Evolutionary conservation across 495 filamentous ascomycete species (phyloP).

Genomic region (Podospora pseudoanserina): DNA sequence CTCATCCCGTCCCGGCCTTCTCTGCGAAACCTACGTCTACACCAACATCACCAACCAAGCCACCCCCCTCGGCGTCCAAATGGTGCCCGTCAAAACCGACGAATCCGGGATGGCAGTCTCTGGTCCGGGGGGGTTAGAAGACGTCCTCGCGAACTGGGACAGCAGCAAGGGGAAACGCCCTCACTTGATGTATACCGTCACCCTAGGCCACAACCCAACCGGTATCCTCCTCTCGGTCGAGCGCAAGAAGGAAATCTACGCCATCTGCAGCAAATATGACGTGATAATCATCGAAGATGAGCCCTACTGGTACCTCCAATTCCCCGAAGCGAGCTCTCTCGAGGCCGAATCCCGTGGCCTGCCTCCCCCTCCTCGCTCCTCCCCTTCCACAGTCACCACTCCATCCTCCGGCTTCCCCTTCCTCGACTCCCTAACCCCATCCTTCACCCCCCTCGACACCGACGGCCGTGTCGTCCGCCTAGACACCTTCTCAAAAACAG

Average conservation of each 20-base stretch:
- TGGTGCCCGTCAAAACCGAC: constrained; percentile 71
- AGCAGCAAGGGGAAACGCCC: constrained; percentile 65
- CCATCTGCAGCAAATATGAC: constrained; percentile 76
- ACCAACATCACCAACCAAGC: constrained; percentile 66
- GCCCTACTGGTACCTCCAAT: constrained; percentile 95
- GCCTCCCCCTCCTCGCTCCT: constrained; percentile 12
- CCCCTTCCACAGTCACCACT: background rate
- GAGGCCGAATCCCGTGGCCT: constrained; percentile 46
- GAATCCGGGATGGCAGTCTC: constrained; percentile 65
- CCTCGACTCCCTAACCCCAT: constrained; percentile 80
- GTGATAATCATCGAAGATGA: constrained; percentile 93
- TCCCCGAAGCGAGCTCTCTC: constrained; percentile 58
- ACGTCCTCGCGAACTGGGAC: constrained; percentile 82
- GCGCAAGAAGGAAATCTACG: constrained; percentile 74
- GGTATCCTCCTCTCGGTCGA: constrained; percentile 65
- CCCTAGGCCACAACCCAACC: constrained; percentile 90
- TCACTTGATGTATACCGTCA: constrained; percentile 85
- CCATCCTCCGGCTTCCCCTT: constrained; percentile 69
- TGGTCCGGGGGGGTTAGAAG: constrained; percentile 68
- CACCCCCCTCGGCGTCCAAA: constrained; percentile 64
- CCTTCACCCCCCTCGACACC: constrained; percentile 65
- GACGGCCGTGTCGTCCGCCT: constrained; percentile 84
- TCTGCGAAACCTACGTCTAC: constrained; percentile 77
- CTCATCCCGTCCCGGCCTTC: constrained; percentile 62
- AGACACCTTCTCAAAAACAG: constrained; percentile 81